Conservation (phyloP, 495 filamentous ascomycete genomes). For the Cryomyces antarcticus region DNA sequence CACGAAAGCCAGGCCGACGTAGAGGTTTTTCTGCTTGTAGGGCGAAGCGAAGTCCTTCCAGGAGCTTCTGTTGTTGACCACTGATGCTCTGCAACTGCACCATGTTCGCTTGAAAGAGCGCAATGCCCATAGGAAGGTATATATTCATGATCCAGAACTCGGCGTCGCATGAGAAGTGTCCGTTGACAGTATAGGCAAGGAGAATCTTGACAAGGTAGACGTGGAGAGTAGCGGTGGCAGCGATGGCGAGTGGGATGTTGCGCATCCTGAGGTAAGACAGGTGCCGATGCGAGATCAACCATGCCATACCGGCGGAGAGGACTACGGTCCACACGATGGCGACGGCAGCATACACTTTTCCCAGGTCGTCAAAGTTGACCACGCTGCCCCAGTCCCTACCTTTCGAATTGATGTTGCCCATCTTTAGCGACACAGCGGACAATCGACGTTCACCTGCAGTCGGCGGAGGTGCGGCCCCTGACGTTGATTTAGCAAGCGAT, state of each 20-base stretch:
- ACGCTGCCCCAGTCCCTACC: not conserved
- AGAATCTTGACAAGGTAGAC: slow-evolving; percentile 40
- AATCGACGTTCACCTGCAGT: too few species aligned
- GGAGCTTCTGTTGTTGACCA: slow-evolving; percentile 4
- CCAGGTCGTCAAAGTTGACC: slow-evolving; percentile 20
- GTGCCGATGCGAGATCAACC: slow-evolving; percentile 33
- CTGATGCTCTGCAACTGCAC: slow-evolving; percentile 1
- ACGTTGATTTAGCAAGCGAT: too few species aligned
- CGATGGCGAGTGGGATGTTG: slow-evolving; percentile 35
- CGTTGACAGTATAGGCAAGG: slow-evolving; percentile 38
- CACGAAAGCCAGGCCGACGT: not conserved
- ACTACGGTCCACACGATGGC: slow-evolving; percentile 33
- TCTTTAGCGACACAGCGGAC: too few species aligned
- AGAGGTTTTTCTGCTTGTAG: not conserved
- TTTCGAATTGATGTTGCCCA: not conserved
- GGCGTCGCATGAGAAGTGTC: slow-evolving; percentile 31
- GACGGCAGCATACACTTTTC: slow-evolving; percentile 24
- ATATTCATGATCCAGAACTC: slow-evolving; percentile 62
- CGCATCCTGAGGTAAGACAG: slow-evolving; percentile 42
- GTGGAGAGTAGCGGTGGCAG: slow-evolving; percentile 39
- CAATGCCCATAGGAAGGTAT: slow-evolving; percentile 48
- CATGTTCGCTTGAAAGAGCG: slow-evolving; percentile 37
- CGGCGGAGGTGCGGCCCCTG: too few species aligned
- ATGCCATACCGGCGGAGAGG: slow-evolving; percentile 30
- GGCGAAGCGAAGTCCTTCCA: not conserved